A percentile compares a stretch with the other conserved stretches of the same genome.
Evolutionary conservation across 2,329 filamentous ascomycete genomes (phyloP).

Genomic region (Neopestalotiopsis sp.): DNA sequence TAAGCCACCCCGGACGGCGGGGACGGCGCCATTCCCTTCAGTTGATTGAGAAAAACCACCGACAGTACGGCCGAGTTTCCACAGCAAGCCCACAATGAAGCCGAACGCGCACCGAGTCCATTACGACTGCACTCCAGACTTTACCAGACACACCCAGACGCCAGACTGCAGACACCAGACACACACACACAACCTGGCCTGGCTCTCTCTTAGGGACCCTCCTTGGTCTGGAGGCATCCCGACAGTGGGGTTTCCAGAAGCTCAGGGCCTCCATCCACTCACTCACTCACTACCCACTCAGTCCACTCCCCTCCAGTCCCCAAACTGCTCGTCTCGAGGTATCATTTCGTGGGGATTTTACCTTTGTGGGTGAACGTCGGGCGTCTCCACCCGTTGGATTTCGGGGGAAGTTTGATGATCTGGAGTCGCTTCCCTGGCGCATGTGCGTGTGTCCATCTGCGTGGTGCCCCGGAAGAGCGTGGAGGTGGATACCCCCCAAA

Average conservation of each 20-base stretch:
- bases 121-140: constrained; percentile 12
- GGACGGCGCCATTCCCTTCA: constrained; percentile 12
- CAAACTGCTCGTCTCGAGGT: constrained; percentile 13
- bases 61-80: constrained; percentile 15
- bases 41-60: constrained; percentile 4
- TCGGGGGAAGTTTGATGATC: neutral
- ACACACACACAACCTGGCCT: too few species aligned
- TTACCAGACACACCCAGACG: too few species aligned
- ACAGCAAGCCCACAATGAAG: constrained; percentile 16
- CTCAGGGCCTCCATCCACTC: neutral
- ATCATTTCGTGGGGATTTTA: constrained; percentile 14
- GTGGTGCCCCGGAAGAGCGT: constrained; percentile 1
- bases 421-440: neutral
- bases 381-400: neutral
- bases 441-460: neutral
- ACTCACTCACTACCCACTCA: too few species aligned
- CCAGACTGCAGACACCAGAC: neutral
- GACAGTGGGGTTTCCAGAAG: constrained; percentile 1
- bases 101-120: constrained; percentile 19
- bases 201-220: neutral
- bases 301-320: neutral
- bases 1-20: neutral
- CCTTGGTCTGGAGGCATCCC: neutral
- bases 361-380: constrained; percentile 13
- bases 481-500: neutral